Conservation (phyloP, 106 monocot genomes). For the Acanthochlamys bracteata region DNA sequence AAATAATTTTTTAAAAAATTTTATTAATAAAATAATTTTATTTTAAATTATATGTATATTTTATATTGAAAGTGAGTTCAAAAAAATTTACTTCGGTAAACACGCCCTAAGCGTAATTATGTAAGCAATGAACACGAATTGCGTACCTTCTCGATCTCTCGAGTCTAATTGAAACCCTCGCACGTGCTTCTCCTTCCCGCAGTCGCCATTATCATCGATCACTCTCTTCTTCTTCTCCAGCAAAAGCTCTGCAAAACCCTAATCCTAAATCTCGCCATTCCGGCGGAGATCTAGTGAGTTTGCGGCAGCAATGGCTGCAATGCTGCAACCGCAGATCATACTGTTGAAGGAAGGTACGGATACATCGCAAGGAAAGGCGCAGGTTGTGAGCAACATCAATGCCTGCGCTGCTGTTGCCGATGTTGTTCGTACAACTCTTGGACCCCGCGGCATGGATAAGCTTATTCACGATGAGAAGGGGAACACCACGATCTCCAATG, state of each 20-base stretch:
- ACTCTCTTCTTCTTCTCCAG: neutral
- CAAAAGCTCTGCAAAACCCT: slow-evolving; percentile 4
- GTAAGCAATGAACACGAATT: neutral
- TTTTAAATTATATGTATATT: no score
- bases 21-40: no score
- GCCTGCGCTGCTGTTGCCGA: slow-evolving; percentile 93
- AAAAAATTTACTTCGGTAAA: no score
- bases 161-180: neutral
- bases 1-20: no score
- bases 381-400: slow-evolving; percentile 94
- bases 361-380: slow-evolving; percentile 92
- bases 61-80: no score
- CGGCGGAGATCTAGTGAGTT: neutral
- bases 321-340: slow-evolving; percentile 91
- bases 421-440: slow-evolving; percentile 74
- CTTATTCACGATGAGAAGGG: slow-evolving; percentile 98
- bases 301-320: slow-evolving; percentile 7
- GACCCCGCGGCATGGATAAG: slow-evolving; percentile 98
- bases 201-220: neutral
- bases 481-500: slow-evolving; percentile 92
- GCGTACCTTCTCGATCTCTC: neutral
- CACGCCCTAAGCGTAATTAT: neutral
- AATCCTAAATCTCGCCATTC: slow-evolving; percentile 1
- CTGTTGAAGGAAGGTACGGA: slow-evolving; percentile 97
- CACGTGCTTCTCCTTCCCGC: neutral